Conservation (phyloP, 2,329 filamentous ascomycete genomes). For the Capronia coronata region DNA sequence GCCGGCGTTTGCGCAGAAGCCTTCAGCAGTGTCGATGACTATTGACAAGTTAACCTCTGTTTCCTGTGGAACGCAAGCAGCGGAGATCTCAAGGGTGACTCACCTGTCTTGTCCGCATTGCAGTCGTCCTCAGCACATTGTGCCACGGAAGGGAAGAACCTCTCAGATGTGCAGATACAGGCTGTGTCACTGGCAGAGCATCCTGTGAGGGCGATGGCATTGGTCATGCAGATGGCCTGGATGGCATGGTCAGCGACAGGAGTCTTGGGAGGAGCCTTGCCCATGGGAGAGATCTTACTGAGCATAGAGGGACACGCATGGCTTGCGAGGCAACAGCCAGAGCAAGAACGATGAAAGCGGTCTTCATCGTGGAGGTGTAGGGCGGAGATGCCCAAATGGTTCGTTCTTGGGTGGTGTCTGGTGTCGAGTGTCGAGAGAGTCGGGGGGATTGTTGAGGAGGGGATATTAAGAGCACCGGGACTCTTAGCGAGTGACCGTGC, state of each 20-base stretch:
- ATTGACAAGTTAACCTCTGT: background rate
- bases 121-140: conserved; percentile 7
- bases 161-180: conserved; percentile 11
- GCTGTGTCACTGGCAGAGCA: conserved; percentile 7
- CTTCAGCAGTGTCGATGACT: conserved; percentile 1
- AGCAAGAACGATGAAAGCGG: background rate
- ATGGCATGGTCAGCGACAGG: background rate
- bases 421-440: too few relatives aligned
- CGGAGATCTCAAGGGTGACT: too few relatives aligned
- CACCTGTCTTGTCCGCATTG: conserved; percentile 4
- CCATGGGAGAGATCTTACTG: background rate
- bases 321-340: conserved; percentile 4
- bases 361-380: conserved; percentile 3
- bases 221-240: conserved; percentile 14
- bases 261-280: too few relatives aligned
- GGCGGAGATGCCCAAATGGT: too few relatives aligned
- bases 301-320: conserved; percentile 12
- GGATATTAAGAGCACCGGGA: background rate
- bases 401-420: background rate
- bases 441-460: too few relatives aligned
- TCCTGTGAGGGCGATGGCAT: conserved; percentile 10
- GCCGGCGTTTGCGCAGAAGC: conserved; percentile 1
- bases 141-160: conserved; percentile 7
- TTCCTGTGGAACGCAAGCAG: too few relatives aligned
- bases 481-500: background rate